These are phyloP conservation scores for Stereum hirsutum DNA, from an alignment of 1,284 basidiomycete genomes.

Conservation along the genomic window DNA sequence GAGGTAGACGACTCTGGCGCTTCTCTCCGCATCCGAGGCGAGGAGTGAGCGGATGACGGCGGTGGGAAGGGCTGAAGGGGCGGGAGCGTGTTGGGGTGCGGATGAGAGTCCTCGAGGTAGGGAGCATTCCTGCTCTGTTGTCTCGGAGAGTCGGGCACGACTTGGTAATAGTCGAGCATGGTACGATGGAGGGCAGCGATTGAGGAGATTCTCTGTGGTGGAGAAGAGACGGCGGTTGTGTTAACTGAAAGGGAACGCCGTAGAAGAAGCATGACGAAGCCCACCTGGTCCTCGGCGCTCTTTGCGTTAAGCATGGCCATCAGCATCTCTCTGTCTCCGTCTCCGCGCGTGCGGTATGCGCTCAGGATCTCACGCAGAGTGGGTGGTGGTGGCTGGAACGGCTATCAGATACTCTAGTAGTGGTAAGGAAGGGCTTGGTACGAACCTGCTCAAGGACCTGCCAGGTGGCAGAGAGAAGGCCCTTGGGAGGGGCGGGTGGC, in stretches of 20 bases:
- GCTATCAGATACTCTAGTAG: constrained; percentile 16
- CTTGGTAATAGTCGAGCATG: constrained; percentile 54
- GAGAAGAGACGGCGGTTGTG: no score
- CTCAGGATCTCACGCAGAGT: constrained; percentile 75
- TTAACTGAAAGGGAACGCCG: constrained; percentile 6
- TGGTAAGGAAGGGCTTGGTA: constrained; percentile 16
- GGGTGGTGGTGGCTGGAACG: constrained; percentile 62
- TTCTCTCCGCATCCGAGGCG: constrained; percentile 1
- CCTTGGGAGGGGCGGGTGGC: constrained; percentile 17
- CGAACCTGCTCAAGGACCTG: constrained; percentile 39
- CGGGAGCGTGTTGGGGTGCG: no score
- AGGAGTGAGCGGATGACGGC: no score
- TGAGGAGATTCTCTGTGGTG: constrained; percentile 67
- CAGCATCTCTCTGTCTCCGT: constrained; percentile 85
- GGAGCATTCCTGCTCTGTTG: not conserved
- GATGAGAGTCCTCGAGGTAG: no score
- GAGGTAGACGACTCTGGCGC: not conserved
- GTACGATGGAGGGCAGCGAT: constrained; percentile 58
- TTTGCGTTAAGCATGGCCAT: constrained; percentile 85
- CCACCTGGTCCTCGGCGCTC: constrained; percentile 79
- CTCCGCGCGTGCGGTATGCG: constrained; percentile 75
- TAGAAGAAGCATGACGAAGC: constrained; percentile 13
- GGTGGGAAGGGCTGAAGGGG: no score
- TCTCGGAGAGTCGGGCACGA: constrained; percentile 3
- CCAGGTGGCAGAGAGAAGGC: constrained; percentile 33